Evolutionary conservation across 768 basidiomycete species (phyloP).

Genomic region (Jaapia argillacea): DNA sequence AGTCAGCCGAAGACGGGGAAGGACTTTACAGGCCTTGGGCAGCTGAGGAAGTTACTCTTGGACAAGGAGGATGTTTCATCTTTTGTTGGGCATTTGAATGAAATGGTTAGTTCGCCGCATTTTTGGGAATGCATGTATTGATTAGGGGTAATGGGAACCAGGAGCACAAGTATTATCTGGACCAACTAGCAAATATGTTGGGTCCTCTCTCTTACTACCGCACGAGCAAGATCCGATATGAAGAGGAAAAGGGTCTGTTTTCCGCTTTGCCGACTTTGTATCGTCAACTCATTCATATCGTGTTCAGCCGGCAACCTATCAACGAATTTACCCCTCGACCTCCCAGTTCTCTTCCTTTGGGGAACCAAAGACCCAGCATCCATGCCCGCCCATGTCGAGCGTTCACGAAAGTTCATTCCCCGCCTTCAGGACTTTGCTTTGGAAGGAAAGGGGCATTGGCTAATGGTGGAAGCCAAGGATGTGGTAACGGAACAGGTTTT

Average conservation of each 20-base stretch:
- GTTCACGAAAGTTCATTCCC: constrained; percentile 39
- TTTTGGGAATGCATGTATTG: neutral
- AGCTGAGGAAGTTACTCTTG: no score
- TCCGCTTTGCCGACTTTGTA: constrained; percentile 9
- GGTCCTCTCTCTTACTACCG: constrained; percentile 77
- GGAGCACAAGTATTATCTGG: constrained; percentile 47
- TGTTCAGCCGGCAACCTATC: constrained; percentile 18
- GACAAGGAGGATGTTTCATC: no score
- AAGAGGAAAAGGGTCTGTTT: constrained; percentile 46
- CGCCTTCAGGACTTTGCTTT: constrained; percentile 40
- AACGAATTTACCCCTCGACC: constrained; percentile 29
- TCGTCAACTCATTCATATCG: constrained; percentile 16
- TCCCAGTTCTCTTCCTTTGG: constrained; percentile 54
- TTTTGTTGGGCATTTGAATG: constrained; percentile 1
- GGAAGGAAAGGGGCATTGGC: constrained; percentile 56
- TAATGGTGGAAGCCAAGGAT: constrained; percentile 54
- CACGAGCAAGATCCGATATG: constrained; percentile 45
- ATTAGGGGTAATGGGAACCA: constrained; percentile 13
- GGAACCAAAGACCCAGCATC: constrained; percentile 46
- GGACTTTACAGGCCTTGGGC: no score
- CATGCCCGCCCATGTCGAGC: constrained; percentile 28
- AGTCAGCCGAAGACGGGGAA: no score
- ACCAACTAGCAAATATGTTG: constrained; percentile 40
- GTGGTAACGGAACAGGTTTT: constrained; percentile 30
- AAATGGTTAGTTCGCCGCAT: neutral